Evolutionary conservation across 2,329 filamentous ascomycete genomes (phyloP), one percentile per base, ranked within the genome.

Genomic region (Fusarium hostae): DNA sequence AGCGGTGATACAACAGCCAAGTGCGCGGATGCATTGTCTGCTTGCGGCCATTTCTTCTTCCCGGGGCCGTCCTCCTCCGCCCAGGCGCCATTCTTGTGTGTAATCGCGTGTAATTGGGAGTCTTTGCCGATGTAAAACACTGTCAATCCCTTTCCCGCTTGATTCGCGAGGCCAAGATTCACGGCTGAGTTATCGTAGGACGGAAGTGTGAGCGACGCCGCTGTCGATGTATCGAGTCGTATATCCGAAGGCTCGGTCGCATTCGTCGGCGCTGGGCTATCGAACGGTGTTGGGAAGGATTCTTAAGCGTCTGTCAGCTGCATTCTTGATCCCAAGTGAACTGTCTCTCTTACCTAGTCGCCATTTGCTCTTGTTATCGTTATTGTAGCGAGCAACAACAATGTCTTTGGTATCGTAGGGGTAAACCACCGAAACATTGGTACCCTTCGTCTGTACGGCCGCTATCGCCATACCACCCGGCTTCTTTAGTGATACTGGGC

Each of bases 361-460:
- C 65, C 63, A 68, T 68, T 68, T 68, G 34, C 40, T 68, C 63
- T 68, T 68, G 15, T 47, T 63, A 9, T 56, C 44, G 11, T 68
- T 44, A 10, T 64, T 50, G 30, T 56, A 63, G 30, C 35, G 15
- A 24, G 57, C 62, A 13, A 71, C 28, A 6, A 51, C 71, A 26
- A 73, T 43, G 15, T 73, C 68, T 4, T 72, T 60, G 13, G 30
- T 39, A 11, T 73, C 71, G 22, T 74, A 62, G 1, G 71, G 71
- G 44, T 69, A 73, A 5, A 44, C 57, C 10, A 73, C 71, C 20
- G 71, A 73, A 24, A 73, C 64, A 6, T 71, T 72, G 43, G 52
- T 55, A 6, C 57, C 71, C n/a, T 44, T 44, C 1, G 45, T 65
- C 20, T 71, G 68, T 6, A 68, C 34, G 6, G 63, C 48, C 3